These are phyloP conservation scores for Tagetes patula DNA, from an alignment of 129 eudicot genomes.

Conservation along the genomic window DNA sequence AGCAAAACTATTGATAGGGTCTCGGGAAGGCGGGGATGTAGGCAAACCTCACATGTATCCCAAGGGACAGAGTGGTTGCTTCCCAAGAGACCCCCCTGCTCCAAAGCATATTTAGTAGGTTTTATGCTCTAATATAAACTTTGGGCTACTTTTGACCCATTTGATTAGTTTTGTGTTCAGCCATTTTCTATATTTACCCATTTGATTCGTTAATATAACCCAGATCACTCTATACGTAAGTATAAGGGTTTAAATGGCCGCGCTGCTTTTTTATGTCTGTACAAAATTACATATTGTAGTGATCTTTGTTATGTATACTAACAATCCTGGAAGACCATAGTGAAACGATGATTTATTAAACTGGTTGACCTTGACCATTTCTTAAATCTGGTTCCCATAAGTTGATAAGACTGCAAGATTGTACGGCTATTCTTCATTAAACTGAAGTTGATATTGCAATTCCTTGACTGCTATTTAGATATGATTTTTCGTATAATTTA, in stretches of 20 bases:
- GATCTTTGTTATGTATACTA: background rate
- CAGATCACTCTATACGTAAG: background rate
- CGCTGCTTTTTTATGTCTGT: background rate
- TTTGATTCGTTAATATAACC: background rate
- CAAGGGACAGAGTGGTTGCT: too few species aligned
- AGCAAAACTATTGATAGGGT: too few species aligned
- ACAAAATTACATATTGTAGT: background rate
- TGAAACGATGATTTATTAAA: background rate
- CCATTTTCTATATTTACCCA: background rate
- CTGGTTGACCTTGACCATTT: background rate
- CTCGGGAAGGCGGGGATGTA: too few species aligned
- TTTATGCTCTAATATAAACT: background rate
- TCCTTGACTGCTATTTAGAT: conserved; percentile 77
- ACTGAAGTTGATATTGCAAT: conserved; percentile 5
- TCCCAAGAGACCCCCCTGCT: too few species aligned
- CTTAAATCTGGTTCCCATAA: background rate
- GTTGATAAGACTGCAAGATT: background rate
- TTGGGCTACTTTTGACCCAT: background rate
- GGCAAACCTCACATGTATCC: too few species aligned
- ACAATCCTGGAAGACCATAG: background rate
- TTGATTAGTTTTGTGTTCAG: too few species aligned
- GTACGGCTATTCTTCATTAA: background rate
- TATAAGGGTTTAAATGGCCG: background rate
- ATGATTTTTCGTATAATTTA: conserved; percentile 79
- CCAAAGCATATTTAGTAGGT: background rate